Evolutionary conservation across 2,329 filamentous ascomycete genomes (phyloP), one percentile per base, ranked within the genome.

Genomic region (Torrubiella hemipterigena): DNA sequence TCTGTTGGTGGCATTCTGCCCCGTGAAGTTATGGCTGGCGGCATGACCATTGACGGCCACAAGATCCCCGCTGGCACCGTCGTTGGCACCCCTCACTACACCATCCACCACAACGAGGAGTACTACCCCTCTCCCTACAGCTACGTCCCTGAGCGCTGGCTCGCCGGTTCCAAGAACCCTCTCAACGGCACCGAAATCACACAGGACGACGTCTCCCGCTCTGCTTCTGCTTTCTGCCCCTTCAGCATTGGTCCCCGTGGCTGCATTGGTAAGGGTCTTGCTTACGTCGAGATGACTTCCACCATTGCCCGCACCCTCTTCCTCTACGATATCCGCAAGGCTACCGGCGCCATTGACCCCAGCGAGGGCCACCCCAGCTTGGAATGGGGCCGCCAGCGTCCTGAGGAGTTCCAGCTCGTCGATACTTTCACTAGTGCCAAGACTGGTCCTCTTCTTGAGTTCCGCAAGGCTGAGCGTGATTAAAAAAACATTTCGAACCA

Each of bases 341-440:
- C 69, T 1, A 45, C 58, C 3, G 63, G 64, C 2, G 57, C 69
- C 2, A 49, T 42, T 7, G 69, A 69, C 36, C 63, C 66, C 4
- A 68, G 65, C 7, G 67, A 74, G 56, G 70, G 71, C 6, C 55
- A 52, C 27, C 41, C 49, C 3, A 58, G 56, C 18, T 46, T 59
- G 7, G 69, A 67, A 45, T 67, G 58, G 56, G 74, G 73, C 0
- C 59, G 74, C 27, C 63, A 74, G 33, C 60, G 67, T 28, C 48
- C 46, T 13, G 56, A 47, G 2, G 81, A 85, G 61, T 82, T 77
- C 51, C 79, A 83, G 59, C 57, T 84, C 34, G 56, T 67, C 31
- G 81, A 86, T 49, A 77, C 72, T 13, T 85, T 86, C 52, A 82
- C 80, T 19, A 81, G 77, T 43, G 60, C 69, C 43, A 86, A 84